Conservation (phyloP, 371 early-diverging fungal species). For the Globomyces sp. region DNA sequence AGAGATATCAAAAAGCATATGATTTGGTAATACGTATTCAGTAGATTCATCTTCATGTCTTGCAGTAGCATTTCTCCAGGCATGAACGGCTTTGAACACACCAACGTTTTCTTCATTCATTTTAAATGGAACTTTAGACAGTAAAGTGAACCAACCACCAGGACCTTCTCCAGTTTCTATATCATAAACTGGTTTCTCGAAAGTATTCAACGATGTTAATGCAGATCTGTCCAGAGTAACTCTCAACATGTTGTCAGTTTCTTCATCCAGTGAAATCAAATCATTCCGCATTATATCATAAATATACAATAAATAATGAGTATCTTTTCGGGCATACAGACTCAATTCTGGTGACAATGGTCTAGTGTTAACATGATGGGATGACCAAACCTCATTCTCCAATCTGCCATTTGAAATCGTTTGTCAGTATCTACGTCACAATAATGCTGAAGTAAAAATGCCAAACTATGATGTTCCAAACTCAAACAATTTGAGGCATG, state of each 20-base stretch:
- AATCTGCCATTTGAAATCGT: slow-evolving; percentile 94
- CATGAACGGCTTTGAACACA: slow-evolving; percentile 83
- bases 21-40: slow-evolving; percentile 86
- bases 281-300: slow-evolving; percentile 89
- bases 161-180: slow-evolving; percentile 66
- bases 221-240: slow-evolving; percentile 68
- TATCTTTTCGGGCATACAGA: slow-evolving; percentile 90
- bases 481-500: slow-evolving; percentile 84
- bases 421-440: slow-evolving; percentile 86
- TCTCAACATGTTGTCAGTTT: slow-evolving; percentile 64
- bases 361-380: slow-evolving; percentile 41
- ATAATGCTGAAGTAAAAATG: slow-evolving; percentile 76
- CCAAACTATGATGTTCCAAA: slow-evolving; percentile 70
- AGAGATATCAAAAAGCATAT: slow-evolving; percentile 78
- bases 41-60: slow-evolving; percentile 89
- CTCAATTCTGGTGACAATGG: slow-evolving; percentile 92
- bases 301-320: slow-evolving; percentile 92
- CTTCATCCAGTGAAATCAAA: slow-evolving; percentile 49
- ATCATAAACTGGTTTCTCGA: slow-evolving; percentile 82
- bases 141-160: slow-evolving; percentile 72
- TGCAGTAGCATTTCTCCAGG: slow-evolving; percentile 89
- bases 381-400: slow-evolving; percentile 74
- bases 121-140: slow-evolving; percentile 63
- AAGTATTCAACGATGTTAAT: slow-evolving; percentile 60
- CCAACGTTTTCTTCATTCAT: slow-evolving; percentile 65